Conservation (phyloP, 2,329 filamentous ascomycete species). For the Claviceps maximensis region DNA sequence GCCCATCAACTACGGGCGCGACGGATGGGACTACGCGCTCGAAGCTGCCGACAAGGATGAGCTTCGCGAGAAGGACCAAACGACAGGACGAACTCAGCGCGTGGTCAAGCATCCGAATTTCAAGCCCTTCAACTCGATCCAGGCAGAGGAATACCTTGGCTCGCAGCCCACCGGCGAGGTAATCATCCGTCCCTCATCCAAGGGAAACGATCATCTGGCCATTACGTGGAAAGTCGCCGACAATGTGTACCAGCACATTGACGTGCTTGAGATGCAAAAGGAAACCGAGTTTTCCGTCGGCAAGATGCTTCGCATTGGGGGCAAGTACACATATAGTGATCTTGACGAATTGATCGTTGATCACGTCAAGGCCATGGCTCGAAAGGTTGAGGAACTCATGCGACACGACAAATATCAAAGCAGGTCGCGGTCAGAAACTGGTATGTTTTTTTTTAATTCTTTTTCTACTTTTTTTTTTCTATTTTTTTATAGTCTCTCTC, state of each 20-base stretch:
- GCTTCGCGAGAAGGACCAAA: conserved; percentile 73
- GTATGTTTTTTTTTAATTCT: conserved; percentile 52
- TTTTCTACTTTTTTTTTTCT: neutral
- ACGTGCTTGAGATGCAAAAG: conserved; percentile 93
- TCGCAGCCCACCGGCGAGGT: conserved; percentile 78
- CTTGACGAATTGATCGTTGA: conserved; percentile 94
- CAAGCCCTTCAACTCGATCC: conserved; percentile 78
- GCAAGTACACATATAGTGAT: conserved; percentile 88
- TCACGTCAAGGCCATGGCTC: conserved; percentile 94
- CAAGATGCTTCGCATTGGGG: conserved; percentile 68
- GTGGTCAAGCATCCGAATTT: conserved; percentile 98
- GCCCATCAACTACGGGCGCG: conserved; percentile 56
- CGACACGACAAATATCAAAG: conserved; percentile 87
- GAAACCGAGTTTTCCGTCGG: conserved; percentile 94
- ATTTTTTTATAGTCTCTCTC: neutral
- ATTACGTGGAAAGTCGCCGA: conserved; percentile 98
- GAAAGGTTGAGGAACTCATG: conserved; percentile 94
- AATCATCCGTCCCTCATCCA: conserved; percentile 89
- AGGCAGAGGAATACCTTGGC: conserved; percentile 87
- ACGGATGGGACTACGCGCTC: conserved; percentile 76
- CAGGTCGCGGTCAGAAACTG: conserved; percentile 65
- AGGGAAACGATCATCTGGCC: conserved; percentile 87
- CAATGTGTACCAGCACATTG: conserved; percentile 92
- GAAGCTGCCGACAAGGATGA: conserved; percentile 75
- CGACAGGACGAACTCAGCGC: conserved; percentile 72